Evolutionary conservation across 495 filamentous ascomycete species (phyloP).

Genomic region (Aspergillus hancockii): DNA sequence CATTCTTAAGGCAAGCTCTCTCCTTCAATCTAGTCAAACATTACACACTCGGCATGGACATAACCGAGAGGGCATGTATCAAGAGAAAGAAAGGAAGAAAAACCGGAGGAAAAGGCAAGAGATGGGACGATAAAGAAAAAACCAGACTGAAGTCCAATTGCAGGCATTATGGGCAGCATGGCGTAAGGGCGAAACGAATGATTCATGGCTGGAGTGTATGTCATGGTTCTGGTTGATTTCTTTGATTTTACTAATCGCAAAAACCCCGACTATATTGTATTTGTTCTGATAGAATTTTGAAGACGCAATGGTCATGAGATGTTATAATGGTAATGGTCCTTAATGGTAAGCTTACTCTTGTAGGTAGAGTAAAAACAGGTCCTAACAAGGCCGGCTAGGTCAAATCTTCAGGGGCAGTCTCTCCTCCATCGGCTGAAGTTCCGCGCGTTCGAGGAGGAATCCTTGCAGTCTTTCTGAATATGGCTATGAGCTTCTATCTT

Average conservation of each 20-base stretch:
- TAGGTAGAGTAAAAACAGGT: not conserved
- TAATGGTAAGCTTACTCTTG: not conserved
- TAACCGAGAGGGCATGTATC: not conserved
- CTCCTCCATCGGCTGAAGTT: no score
- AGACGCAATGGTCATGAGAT: slow-evolving; percentile 2
- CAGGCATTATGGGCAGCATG: slow-evolving; percentile 49
- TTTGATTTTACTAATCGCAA: slow-evolving; percentile 5
- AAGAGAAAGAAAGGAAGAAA: slow-evolving; percentile 11
- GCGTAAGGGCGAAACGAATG: slow-evolving; percentile 43
- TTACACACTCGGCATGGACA: not conserved
- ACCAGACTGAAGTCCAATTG: slow-evolving; percentile 31
- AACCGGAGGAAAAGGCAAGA: slow-evolving; percentile 1
- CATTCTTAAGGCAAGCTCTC: not conserved
- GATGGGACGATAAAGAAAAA: slow-evolving; percentile 23
- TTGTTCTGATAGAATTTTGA: slow-evolving; percentile 4
- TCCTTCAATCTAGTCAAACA: not conserved
- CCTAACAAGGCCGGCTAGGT: not conserved
- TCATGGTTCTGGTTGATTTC: slow-evolving; percentile 19
- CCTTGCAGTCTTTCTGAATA: no score
- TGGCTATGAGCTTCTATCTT: no score
- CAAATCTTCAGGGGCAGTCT: not conserved
- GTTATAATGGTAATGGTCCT: not conserved
- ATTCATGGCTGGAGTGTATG: slow-evolving; percentile 31
- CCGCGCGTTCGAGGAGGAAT: no score
- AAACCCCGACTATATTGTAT: slow-evolving; percentile 9